These are phyloP conservation scores for Lecanosticta acicola DNA, from an alignment of 2,329 filamentous ascomycete species.

Conservation along the genomic window DNA sequence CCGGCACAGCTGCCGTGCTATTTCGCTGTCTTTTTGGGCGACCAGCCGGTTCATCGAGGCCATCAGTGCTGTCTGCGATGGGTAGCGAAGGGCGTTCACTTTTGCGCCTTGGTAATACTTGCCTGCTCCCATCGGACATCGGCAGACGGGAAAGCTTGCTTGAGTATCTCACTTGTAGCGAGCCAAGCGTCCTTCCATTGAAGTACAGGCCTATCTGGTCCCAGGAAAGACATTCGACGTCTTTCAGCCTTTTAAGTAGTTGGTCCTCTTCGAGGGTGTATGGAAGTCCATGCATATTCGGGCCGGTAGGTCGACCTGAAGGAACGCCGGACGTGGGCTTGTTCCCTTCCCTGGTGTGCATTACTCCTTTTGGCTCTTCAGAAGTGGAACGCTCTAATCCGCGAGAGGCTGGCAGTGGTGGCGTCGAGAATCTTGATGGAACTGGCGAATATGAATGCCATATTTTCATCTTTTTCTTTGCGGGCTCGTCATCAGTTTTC, in stretches of 20 bases:
- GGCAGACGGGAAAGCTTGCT: conserved; percentile 2
- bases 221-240: conserved; percentile 36
- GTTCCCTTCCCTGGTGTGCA: neutral
- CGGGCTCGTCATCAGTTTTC: too few species aligned
- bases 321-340: neutral
- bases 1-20: neutral
- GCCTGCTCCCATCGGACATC: neutral
- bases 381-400: too few species aligned
- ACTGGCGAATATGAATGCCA: too few species aligned
- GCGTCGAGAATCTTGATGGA: too few species aligned
- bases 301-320: neutral
- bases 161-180: conserved; percentile 27
- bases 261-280: conserved; percentile 30
- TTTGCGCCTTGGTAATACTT: neutral
- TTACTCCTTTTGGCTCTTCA: neutral
- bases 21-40: neutral
- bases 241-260: conserved; percentile 38
- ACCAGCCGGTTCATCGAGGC: neutral
- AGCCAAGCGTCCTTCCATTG: conserved; percentile 27
- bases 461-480: too few species aligned
- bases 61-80: neutral
- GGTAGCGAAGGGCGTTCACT: neutral
- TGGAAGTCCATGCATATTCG: conserved; percentile 2
- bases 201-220: conserved; percentile 33
- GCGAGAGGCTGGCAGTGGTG: too few species aligned